These are phyloP conservation scores for Saccharum officinarum DNA, from an alignment of 176 grass and related monocot species.

Conservation along the genomic window DNA sequence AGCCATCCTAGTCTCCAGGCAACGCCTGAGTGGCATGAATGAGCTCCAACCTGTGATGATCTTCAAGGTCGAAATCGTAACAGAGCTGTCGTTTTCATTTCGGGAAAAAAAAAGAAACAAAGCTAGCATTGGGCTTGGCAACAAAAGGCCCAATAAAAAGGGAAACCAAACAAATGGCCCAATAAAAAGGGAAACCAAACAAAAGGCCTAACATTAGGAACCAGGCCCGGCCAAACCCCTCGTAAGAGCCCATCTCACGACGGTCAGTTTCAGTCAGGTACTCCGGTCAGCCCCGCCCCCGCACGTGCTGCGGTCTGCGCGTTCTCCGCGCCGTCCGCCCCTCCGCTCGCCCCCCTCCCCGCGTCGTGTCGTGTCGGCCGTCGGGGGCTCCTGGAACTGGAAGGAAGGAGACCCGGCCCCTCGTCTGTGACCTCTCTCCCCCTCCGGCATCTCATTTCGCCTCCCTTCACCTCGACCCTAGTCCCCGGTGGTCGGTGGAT, in stretches of 20 bases:
- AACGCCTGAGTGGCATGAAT: not conserved
- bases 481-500: not conserved
- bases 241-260: not conserved
- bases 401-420: not conserved
- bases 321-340: not conserved
- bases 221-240: not conserved
- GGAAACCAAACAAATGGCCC: not conserved
- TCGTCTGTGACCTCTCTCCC: not conserved
- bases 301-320: not conserved
- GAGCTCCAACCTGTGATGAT: not conserved
- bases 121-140: not conserved
- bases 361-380: not conserved
- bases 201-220: not conserved
- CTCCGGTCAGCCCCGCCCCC: no score
- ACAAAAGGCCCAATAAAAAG: not conserved
- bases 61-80: not conserved
- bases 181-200: not conserved
- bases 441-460: not conserved
- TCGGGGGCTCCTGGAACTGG: not conserved
- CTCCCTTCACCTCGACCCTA: not conserved
- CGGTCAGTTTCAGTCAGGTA: not conserved
- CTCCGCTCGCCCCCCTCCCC: not conserved
- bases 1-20: no score
- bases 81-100: not conserved
- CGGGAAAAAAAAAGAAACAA: not conserved